Conservation (phyloP, 1,139 yeast genomes). For the Candida pseudoviswanathii region DNA sequence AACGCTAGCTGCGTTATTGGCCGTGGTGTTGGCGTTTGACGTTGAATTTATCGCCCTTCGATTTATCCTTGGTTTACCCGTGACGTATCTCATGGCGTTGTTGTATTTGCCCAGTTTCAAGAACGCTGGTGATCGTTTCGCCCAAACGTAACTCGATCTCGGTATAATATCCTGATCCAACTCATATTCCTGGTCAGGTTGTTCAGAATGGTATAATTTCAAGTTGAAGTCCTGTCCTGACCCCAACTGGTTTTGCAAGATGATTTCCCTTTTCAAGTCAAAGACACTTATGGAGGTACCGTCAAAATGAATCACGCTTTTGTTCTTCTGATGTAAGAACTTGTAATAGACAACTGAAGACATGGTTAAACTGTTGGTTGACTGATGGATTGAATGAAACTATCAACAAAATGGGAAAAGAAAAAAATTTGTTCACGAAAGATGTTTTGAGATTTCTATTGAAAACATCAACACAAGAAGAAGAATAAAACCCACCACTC, state of each 20-base stretch:
- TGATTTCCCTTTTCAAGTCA: slow-evolving; percentile 89
- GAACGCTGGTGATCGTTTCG: slow-evolving; percentile 72
- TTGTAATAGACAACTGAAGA: slow-evolving; percentile 88
- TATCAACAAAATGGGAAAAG: slow-evolving; percentile 1
- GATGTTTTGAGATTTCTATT: background rate
- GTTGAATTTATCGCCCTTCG: slow-evolving; percentile 30
- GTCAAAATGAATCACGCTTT: slow-evolving; percentile 82
- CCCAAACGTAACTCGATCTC: slow-evolving; percentile 82
- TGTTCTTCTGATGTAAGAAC: slow-evolving; percentile 82
- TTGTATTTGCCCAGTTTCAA: slow-evolving; percentile 61
- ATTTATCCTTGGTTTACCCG: slow-evolving; percentile 73
- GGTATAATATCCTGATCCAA: slow-evolving; percentile 90
- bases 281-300: slow-evolving; percentile 96
- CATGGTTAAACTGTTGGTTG: slow-evolving; percentile 46
- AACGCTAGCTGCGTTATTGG: slow-evolving; percentile 18
- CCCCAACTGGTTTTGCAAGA: slow-evolving; percentile 77
- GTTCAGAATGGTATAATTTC: slow-evolving; percentile 59
- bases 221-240: slow-evolving; percentile 85
- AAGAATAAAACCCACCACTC: background rate
- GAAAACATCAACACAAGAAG: background rate
- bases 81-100: slow-evolving; percentile 78
- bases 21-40: slow-evolving; percentile 18
- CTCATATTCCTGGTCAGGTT: slow-evolving; percentile 81
- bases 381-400: background rate
- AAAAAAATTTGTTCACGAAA: background rate